These are phyloP conservation scores for Xenoacremonium recifei DNA, from an alignment of 2,329 filamentous ascomycete genomes.

Conservation along the genomic window DNA sequence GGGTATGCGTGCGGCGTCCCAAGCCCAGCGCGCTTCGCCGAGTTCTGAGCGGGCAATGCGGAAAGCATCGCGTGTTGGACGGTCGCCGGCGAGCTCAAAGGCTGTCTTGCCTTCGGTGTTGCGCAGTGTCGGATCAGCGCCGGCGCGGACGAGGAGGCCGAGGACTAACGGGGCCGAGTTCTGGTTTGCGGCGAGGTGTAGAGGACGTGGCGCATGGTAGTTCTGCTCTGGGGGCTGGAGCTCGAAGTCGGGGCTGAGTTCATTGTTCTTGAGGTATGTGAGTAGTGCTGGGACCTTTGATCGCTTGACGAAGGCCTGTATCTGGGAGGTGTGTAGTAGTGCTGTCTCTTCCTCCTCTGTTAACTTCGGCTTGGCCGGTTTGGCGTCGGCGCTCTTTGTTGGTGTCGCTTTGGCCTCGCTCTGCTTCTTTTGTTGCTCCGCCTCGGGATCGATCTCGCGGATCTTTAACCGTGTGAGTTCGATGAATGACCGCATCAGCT, in stretches of 20 bases:
- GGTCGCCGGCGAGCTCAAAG: constrained; percentile 85
- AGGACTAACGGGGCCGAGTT: constrained; percentile 76
- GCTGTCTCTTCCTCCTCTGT: constrained; percentile 83
- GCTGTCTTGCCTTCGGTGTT: constrained; percentile 80
- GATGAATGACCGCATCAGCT: constrained; percentile 91
- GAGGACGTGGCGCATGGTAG: constrained; percentile 76
- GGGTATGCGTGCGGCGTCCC: constrained; percentile 75
- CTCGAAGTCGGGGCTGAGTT: constrained; percentile 66
- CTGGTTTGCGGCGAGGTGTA: constrained; percentile 82
- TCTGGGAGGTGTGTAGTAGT: constrained; percentile 80
- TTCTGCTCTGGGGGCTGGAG: constrained; percentile 73
- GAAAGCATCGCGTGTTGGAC: constrained; percentile 85
- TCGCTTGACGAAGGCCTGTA: constrained; percentile 83
- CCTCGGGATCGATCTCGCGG: constrained; percentile 71
- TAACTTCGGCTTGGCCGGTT: constrained; percentile 60
- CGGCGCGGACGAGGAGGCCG: constrained; percentile 72
- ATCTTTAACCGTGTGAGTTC: constrained; percentile 91
- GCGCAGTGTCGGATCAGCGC: constrained; percentile 67
- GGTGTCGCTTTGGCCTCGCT: constrained; percentile 33
- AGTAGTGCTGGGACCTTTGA: constrained; percentile 87
- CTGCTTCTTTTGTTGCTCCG: constrained; percentile 47
- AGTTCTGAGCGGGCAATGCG: constrained; percentile 81
- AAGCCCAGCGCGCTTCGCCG: constrained; percentile 74
- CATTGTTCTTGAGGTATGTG: constrained; percentile 78
- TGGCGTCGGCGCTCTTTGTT: constrained; percentile 39